Evolutionary conservation across 257 asterid genomes (phyloP), one percentile per base, ranked within the genome.

Genomic region (Fraxinus pennsylvanica): DNA sequence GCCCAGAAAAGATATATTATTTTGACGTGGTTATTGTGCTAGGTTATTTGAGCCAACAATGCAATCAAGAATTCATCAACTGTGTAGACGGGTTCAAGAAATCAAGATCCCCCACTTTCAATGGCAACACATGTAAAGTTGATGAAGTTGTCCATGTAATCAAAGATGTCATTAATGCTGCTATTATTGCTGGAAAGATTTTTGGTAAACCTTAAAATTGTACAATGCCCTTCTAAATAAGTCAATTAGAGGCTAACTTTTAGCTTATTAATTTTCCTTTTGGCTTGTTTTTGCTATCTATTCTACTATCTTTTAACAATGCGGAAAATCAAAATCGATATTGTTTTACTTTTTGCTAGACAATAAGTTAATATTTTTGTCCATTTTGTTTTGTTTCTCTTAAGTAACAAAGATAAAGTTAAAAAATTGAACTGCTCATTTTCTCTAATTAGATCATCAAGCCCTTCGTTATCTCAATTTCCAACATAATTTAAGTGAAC

Each of bases 121-220:
- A 71, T 36, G 99, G 90, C 9, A 95, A 90, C 86, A 93, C 97
- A 0, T 95, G 99, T 73, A 35, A 89, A 1, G 74, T 78, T 70
- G 78, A 81, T 30, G 89, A 88, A 0, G 97, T 89, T 69, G 84
- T 85, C 43, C 75, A 78, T 1, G 25, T 89, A 52, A 78, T 95
- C n/a, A 81, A 78, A 29, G 80, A 79, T 41, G 97, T 88, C 76
- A 93, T 93, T 76, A 87, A 81, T 73, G 99, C 98, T 73, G 99
- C 99, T 39, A 86, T 95, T 5, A 6, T 85, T 71, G 98, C 98
- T 7, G 98, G 98, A 71, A 95, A 78, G 82, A 74, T 89, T 63
- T 76, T 93, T 57, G 92, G 91, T 36, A 88, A 85, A 84, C 97
- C 92, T 35, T 90, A 83, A 82, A 9, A 43, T 63, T 75, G 66